Conservation (phyloP, 1,139 yeast genomes). For the Geotrichum klebahnii region DNA sequence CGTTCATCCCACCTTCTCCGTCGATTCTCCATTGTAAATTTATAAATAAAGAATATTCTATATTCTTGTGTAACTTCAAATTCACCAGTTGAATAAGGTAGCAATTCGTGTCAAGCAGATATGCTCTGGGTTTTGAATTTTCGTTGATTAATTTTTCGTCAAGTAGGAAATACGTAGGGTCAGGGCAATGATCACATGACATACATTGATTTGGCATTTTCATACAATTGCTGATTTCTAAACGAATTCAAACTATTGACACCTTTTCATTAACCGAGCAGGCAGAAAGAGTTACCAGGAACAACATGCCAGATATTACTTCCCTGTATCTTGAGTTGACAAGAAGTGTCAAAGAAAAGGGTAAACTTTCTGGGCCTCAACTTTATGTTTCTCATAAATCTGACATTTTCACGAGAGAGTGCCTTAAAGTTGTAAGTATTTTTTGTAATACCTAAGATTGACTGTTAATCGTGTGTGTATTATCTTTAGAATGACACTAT, state of each 20-base stretch:
- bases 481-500: slow-evolving; percentile 24
- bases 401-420: slow-evolving; percentile 32
- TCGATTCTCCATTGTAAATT: slow-evolving; percentile 15
- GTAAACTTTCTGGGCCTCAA: slow-evolving; percentile 12
- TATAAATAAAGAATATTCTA: background rate
- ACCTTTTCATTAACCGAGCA: too few relatives aligned
- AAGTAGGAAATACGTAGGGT: too few relatives aligned
- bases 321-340: slow-evolving; percentile 29
- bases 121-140: too few relatives aligned
- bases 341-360: slow-evolving; percentile 21
- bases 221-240: background rate
- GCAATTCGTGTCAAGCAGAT: too few relatives aligned
- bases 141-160: too few relatives aligned
- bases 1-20: slow-evolving; percentile 21
- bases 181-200: too few relatives aligned
- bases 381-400: slow-evolving; percentile 21
- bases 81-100: too few relatives aligned
- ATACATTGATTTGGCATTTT: too few relatives aligned
- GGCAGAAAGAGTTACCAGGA: background rate
- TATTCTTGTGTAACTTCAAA: background rate
- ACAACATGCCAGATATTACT: slow-evolving; percentile 28
- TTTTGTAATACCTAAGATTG: too few relatives aligned
- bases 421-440: slow-evolving; percentile 29
- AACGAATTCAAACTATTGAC: background rate
- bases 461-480: background rate